Evolutionary conservation across 495 filamentous ascomycete species (phyloP), one percentile per base, ranked within the genome.

Genomic region (Oidiodendron maius): DNA sequence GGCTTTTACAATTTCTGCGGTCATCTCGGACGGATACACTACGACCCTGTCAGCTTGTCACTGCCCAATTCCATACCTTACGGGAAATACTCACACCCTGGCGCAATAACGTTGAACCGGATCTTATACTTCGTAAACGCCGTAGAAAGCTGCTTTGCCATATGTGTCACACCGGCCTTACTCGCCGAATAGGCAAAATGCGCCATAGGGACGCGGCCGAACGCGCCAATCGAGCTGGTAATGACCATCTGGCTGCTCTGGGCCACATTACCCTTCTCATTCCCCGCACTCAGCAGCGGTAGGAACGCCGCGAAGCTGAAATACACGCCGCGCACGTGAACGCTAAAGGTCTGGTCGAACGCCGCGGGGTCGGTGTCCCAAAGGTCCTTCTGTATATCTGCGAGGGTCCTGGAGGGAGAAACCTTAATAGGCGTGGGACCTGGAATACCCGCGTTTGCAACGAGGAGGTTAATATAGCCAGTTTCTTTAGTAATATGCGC

Each of bases 11-110:
- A 77, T 68, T 13, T 66, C 62, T 2, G 65, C 65, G 2, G 82
- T 70, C 80, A 86, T 82, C 42, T 86, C 82, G 23, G 76, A 80
- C 1, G 77, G 72, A 61, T 77, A 87, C 22, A 83, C 76, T 79
- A 37, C 13, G 16, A 5, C n/a, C n/a, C n/a, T n/a, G n/a, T n/a
- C n/a, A n/a, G n/a, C 6, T 21, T 13, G 4, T 6, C 4, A 37
- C 18, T n/a, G n/a, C n/a, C n/a, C n/a, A n/a, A n/a, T n/a, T 15
- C 18, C 4, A 15, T 6, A 4, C 13, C n/a, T 37, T 15, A 15
- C 5, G 13, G 18, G n/a, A 15, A 37, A 15, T 28, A 68, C 77
- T 71, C 64, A 83, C 80, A 60, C 20, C 83, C 84, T 21, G 84
- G 83, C 6, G 78, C 77, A 21, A 87, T 71, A 15, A 75, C 71